Conservation (phyloP, 768 basidiomycete genomes). For the Lactarius hengduanensis region DNA sequence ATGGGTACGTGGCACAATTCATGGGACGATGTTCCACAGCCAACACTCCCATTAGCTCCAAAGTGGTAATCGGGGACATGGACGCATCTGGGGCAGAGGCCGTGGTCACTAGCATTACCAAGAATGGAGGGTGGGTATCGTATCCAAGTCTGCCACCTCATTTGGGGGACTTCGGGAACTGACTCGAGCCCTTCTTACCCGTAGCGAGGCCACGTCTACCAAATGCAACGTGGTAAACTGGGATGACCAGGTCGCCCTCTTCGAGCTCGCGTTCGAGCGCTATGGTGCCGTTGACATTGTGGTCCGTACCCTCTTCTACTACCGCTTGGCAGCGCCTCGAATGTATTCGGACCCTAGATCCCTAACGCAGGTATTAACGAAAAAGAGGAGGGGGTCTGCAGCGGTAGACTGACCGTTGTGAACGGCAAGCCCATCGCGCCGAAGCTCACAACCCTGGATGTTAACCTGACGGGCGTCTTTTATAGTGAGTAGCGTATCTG, state of each 20-base stretch:
- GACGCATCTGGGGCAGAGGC: constrained; percentile 15
- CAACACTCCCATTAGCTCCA: constrained; percentile 9
- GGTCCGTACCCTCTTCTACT: constrained; percentile 27
- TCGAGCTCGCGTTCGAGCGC: constrained; percentile 32
- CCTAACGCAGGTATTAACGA: constrained; percentile 31
- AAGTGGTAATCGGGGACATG: constrained; percentile 28
- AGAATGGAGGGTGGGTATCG: constrained; percentile 28
- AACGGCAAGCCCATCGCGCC: constrained; percentile 35
- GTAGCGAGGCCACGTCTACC: constrained; percentile 23
- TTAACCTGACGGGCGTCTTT: constrained; percentile 36
- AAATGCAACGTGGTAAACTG: constrained; percentile 31
- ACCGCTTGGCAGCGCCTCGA: background rate
- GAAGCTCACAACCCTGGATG: constrained; percentile 31
- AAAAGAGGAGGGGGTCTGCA: background rate
- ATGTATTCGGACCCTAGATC: constrained; percentile 19
- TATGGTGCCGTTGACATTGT: constrained; percentile 37
- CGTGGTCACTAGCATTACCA: constrained; percentile 19
- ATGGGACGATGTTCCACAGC: background rate
- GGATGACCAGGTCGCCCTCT: constrained; percentile 35
- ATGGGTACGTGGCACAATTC: constrained; percentile 26
- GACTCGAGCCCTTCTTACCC: background rate
- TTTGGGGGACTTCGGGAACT: background rate
- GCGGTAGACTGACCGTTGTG: constrained; percentile 14
- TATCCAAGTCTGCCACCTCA: background rate
- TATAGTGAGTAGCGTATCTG: constrained; percentile 32